Conservation (phyloP, 164 flowering plant species). For the Annona squamosa region DNA sequence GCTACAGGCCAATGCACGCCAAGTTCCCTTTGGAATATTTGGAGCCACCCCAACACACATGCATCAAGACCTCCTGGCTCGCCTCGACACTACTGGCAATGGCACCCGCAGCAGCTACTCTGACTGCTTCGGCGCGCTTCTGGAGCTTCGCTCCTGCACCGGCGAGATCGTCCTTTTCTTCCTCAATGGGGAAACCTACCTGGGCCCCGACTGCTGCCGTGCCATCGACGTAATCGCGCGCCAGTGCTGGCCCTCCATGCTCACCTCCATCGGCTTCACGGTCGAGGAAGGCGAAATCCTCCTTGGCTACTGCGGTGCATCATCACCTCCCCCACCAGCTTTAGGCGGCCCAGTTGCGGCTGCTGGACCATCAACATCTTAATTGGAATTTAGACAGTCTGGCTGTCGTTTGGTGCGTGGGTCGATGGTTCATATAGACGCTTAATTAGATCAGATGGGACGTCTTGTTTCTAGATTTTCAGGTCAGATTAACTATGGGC, state of each 20-base stretch:
- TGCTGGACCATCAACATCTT: neutral
- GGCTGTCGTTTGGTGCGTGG: too few relatives aligned
- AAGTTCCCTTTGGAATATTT: neutral
- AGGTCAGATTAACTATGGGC: too few relatives aligned
- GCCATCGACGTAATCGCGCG: conserved; percentile 12
- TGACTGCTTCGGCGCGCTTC: conserved; percentile 41
- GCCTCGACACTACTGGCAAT: neutral
- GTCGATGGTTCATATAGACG: too few relatives aligned
- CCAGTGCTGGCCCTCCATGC: conserved; percentile 22
- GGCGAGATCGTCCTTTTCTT: conserved; percentile 21
- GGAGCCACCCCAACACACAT: neutral
- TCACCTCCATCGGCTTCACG: conserved; percentile 16
- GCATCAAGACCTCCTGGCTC: neutral
- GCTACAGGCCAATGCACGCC: neutral
- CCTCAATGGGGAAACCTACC: conserved; percentile 18
- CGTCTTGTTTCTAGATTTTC: too few relatives aligned
- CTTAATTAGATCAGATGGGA: too few relatives aligned
- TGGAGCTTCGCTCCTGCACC: conserved; percentile 23
- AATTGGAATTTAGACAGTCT: too few relatives aligned
- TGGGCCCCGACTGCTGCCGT: conserved; percentile 20
- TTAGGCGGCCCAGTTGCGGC: neutral
- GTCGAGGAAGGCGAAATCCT: conserved; percentile 17
- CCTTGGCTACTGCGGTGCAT: conserved; percentile 19
- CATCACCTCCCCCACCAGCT: neutral
- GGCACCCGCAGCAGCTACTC: conserved; percentile 1